Evolutionary conservation across 768 basidiomycete genomes (phyloP).

Genomic region (Pluteus cervinus): DNA sequence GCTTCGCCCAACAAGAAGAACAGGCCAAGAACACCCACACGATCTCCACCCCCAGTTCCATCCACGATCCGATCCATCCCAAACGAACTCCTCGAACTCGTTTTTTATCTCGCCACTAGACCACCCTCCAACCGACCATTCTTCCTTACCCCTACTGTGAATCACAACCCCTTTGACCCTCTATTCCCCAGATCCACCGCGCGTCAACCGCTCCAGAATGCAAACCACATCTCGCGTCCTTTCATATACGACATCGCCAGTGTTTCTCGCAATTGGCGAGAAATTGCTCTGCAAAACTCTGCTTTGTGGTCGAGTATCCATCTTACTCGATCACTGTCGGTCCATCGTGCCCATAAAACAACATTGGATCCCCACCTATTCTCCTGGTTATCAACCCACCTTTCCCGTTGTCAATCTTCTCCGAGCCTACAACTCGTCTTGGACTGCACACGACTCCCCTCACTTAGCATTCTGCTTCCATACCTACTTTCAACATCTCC

Average conservation of each 20-base stretch:
- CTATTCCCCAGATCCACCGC: slow-evolving; percentile 11
- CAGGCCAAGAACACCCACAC: no score
- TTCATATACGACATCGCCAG: no score
- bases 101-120: slow-evolving; percentile 15
- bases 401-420: slow-evolving; percentile 12
- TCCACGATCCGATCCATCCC: slow-evolving; percentile 15
- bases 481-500: slow-evolving; percentile 8
- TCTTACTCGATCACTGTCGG: slow-evolving; percentile 15
- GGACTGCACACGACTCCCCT: slow-evolving; percentile 17
- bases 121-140: slow-evolving; percentile 15
- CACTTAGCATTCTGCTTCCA: slow-evolving; percentile 7
- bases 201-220: slow-evolving; percentile 10
- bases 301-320: slow-evolving; percentile 17
- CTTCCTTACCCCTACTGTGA: no score
- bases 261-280: slow-evolving; percentile 19
- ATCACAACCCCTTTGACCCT: slow-evolving; percentile 19
- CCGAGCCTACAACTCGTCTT: slow-evolving; percentile 19
- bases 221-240: no score
- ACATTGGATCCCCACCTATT: slow-evolving; percentile 12
- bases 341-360: slow-evolving; percentile 16
- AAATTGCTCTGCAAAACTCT: slow-evolving; percentile 13
- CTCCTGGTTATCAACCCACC: slow-evolving; percentile 18
- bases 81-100: slow-evolving; percentile 21
- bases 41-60: no score
- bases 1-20: no score